Percentiles rank a stretch among this genome's conserved stretches.
Evolutionary conservation across 106 monocot genomes (phyloP).

Genomic region (Phalaenopsis aphrodite): DNA sequence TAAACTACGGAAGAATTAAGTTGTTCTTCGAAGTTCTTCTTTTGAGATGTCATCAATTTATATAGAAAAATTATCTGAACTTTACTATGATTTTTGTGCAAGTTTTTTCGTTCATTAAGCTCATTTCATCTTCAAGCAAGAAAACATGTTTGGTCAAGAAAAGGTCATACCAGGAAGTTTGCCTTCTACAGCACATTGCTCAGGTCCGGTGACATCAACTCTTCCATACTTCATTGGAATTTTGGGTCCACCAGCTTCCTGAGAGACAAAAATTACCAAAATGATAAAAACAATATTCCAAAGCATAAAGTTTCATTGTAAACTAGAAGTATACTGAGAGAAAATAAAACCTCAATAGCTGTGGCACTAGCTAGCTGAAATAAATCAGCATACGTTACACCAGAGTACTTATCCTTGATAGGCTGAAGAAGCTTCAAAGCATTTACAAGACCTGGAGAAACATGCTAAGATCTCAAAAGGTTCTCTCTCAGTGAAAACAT

Average conservation of each 20-base stretch:
- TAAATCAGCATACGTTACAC: slow-evolving; percentile 83
- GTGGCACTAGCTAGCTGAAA: slow-evolving; percentile 98
- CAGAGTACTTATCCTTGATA: slow-evolving; percentile 90
- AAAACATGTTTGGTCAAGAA: neutral
- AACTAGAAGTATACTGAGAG: neutral
- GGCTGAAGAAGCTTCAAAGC: slow-evolving; percentile 90
- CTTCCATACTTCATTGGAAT: slow-evolving; percentile 81
- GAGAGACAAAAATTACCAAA: slow-evolving; percentile 7
- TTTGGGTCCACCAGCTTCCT: slow-evolving; percentile 77
- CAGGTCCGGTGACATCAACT: slow-evolving; percentile 47
- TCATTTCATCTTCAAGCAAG: neutral
- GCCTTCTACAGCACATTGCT: slow-evolving; percentile 61
- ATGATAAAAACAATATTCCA: neutral
- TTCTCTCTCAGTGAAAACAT: neutral
- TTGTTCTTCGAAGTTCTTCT: neutral
- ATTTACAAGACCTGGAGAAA: slow-evolving; percentile 75
- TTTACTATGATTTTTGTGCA: neutral
- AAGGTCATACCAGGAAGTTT: slow-evolving; percentile 51
- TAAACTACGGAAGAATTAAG: neutral
- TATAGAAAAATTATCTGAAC: neutral
- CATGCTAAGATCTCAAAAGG: slow-evolving; percentile 8
- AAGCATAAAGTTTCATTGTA: neutral
- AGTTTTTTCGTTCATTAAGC: neutral
- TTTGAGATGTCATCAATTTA: neutral
- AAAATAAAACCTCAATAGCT: slow-evolving; percentile 64